phyloP scores from a whole-genome alignment of 345 rosid species.

The Corchorus capsularis region DNA sequence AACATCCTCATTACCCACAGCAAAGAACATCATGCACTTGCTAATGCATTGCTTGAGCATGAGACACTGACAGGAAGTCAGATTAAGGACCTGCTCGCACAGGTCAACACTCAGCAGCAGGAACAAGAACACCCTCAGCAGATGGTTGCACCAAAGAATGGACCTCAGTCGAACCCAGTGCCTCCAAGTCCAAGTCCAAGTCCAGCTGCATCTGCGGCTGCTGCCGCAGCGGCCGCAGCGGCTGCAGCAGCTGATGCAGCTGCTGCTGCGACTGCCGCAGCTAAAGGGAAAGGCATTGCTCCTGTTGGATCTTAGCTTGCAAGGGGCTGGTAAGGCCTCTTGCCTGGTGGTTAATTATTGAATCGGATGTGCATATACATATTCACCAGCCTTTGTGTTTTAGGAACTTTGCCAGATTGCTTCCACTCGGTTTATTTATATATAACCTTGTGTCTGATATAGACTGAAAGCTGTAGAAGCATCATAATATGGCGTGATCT shows the following conservation, averaged over 20 bases:
- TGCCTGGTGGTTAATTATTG: slow-evolving; percentile 18
- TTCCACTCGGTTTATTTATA: slow-evolving; percentile 27
- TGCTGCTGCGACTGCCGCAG: slow-evolving; percentile 65
- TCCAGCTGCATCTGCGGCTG: slow-evolving; percentile 67
- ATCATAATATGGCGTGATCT: slow-evolving; percentile 14
- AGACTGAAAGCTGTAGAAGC: slow-evolving; percentile 24
- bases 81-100: slow-evolving; percentile 68
- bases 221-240: slow-evolving; percentile 60
- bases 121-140: slow-evolving; percentile 53
- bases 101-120: slow-evolving; percentile 62
- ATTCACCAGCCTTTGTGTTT: slow-evolving; percentile 12
- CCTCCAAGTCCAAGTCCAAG: slow-evolving; percentile 77
- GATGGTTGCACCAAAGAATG: slow-evolving; percentile 45
- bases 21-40: slow-evolving; percentile 86
- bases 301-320: slow-evolving; percentile 72
- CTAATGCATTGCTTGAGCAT: slow-evolving; percentile 75
- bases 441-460: slow-evolving; percentile 19
- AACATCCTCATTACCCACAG: slow-evolving; percentile 66
- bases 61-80: slow-evolving; percentile 83
- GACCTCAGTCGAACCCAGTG: slow-evolving; percentile 55
- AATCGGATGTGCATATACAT: slow-evolving; percentile 36
- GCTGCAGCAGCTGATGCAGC: slow-evolving; percentile 69
- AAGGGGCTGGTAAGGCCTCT: slow-evolving; percentile 18
- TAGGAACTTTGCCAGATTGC: slow-evolving; percentile 31
- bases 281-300: slow-evolving; percentile 78